Evolutionary conservation across 192 early-diverging fungal genomes (phyloP), one percentile per base, ranked within the genome.

Genomic region (Linnemannia zychae): DNA sequence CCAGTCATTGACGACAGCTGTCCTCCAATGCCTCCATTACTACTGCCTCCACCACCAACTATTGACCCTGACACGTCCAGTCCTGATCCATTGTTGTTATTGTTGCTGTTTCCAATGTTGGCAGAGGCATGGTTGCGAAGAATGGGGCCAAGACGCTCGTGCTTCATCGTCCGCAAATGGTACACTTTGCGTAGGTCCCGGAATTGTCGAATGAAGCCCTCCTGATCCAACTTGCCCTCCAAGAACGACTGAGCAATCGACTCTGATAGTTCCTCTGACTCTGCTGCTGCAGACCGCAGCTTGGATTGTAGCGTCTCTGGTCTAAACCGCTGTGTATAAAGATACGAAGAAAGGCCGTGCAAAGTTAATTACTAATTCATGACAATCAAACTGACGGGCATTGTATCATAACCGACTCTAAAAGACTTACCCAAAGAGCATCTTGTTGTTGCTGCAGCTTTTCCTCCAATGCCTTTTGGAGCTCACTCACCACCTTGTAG

Each of bases 251-350:
- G 89, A 24, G 89, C 88, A 1, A 91, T 77, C 1, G 89, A 90
- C 63, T 91, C 90, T 38, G 90, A 91, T 71, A 91, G 28, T 31
- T 91, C 90, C 52, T 91, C 90, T 11, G 87, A 91, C 76, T 91
- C 90, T 47, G 84, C 71, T 17, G 80, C 89, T 69, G 86, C 81
- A 5, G 89, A 81, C 47, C 88, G 83, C n/a, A 91, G 60, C 66
- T 87, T 83, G 16, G 89, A 81, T 16, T 90, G 84, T 22, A 91
- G 78, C 12, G 88, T 89, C 24, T 88, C 75, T 37, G 88, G 80
- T 38, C 87, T 86, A 57, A 91, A 90, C 31, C 90, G 82, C 89
- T 90, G 78, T 66, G 18, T 44, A 44, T 44, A 9, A 44, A 44
- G 9, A 44, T 44, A 44, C 3, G 40, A 44, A 6, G 9, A 44